These are phyloP conservation scores for Albatrellus sp. DNA, from an alignment of 1,284 basidiomycete genomes.

Conservation along the genomic window DNA sequence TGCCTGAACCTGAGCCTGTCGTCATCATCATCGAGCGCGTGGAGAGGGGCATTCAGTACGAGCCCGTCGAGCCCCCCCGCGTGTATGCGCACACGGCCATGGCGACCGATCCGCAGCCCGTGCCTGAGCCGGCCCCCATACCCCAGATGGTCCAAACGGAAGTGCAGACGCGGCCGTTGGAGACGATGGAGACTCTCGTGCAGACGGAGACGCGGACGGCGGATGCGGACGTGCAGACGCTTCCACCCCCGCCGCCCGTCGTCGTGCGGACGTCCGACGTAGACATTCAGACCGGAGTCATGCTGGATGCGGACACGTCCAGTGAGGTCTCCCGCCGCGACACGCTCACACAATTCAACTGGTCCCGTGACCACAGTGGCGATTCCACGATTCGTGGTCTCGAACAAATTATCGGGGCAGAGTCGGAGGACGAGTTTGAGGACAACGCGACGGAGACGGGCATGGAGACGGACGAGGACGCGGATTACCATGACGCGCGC, in stretches of 20 bases:
- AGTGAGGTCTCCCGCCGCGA: constrained; percentile 21
- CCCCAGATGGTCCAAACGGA: constrained; percentile 19
- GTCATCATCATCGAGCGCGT: constrained; percentile 12
- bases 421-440: constrained; percentile 35
- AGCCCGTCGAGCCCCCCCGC: constrained; percentile 15
- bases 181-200: constrained; percentile 15
- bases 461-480: constrained; percentile 54
- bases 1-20: background rate
- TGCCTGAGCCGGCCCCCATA: constrained; percentile 9
- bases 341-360: constrained; percentile 34
- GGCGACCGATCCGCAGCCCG: constrained; percentile 12
- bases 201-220: constrained; percentile 17
- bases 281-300: background rate
- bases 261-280: background rate
- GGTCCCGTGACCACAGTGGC: constrained; percentile 28
- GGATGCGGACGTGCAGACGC: constrained; percentile 24
- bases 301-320: background rate
- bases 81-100: constrained; percentile 23
- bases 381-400: constrained; percentile 32
- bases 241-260: background rate
- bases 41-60: constrained; percentile 33
- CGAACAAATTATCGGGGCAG: constrained; percentile 19
- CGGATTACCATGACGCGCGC: constrained; percentile 73
- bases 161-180: constrained; percentile 24
- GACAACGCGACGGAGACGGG: constrained; percentile 51